Evolutionary conservation across 352 stramenopile genomes (phyloP).

Genomic region (Elongisporangium prolatum): DNA sequence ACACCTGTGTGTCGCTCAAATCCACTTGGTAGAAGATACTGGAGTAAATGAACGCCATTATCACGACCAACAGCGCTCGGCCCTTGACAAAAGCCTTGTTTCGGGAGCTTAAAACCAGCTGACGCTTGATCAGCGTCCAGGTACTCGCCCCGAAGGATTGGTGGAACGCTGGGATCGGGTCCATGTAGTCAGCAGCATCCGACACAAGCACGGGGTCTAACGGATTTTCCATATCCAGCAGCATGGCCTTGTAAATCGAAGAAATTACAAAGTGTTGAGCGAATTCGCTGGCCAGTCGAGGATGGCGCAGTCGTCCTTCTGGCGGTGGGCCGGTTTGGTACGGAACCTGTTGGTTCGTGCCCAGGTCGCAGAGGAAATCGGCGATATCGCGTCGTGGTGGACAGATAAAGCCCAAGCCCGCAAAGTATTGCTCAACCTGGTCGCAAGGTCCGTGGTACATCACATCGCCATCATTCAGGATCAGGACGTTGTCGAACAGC

Average conservation of each 20-base stretch:
- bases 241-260: conserved; percentile 22
- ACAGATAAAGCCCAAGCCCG: conserved; percentile 51
- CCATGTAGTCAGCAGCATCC: conserved; percentile 50
- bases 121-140: conserved; percentile 46
- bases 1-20: conserved; percentile 36
- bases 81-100: conserved; percentile 50
- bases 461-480: conserved; percentile 88
- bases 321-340: conserved; percentile 18
- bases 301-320: conserved; percentile 5
- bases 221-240: conserved; percentile 82
- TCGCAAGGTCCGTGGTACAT: conserved; percentile 82
- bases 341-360: conserved; percentile 32
- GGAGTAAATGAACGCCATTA: conserved; percentile 52
- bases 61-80: conserved; percentile 36
- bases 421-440: conserved; percentile 72
- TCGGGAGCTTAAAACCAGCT: conserved; percentile 67
- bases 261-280: conserved; percentile 34
- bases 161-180: conserved; percentile 34
- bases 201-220: conserved; percentile 90
- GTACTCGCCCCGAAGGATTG: conserved; percentile 36
- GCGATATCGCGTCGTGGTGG: conserved; percentile 72
- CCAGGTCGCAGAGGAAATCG: conserved; percentile 87
- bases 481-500: conserved; percentile 92
- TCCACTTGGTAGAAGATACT: conserved; percentile 53
- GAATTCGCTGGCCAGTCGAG: conserved; percentile 35